Evolutionary conservation across 2,329 filamentous ascomycete genomes (phyloP).

Genomic region (Diaporthe nobilis): DNA sequence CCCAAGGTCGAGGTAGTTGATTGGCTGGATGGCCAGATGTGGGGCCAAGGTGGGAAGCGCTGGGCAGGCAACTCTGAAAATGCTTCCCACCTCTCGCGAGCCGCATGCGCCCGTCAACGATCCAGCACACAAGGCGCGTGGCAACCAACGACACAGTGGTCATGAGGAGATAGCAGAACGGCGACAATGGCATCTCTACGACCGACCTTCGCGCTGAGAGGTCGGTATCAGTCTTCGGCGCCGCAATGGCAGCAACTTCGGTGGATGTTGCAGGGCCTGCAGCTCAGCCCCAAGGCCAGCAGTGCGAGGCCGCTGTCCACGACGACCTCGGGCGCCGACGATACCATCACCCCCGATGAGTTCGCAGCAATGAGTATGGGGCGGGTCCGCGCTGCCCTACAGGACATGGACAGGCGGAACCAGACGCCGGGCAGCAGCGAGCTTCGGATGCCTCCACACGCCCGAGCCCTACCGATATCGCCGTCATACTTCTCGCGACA

Average conservation of each 20-base stretch:
- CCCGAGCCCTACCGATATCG: slow-evolving; percentile 85
- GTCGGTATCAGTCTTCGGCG: slow-evolving; percentile 39
- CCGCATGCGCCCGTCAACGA: slow-evolving; percentile 7
- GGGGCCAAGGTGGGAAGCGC: background rate
- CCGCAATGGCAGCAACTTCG: slow-evolving; percentile 43
- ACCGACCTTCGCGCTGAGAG: slow-evolving; percentile 40
- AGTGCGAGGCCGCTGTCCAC: slow-evolving; percentile 39
- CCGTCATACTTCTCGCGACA: slow-evolving; percentile 95
- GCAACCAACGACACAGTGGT: slow-evolving; percentile 34
- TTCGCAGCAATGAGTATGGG: slow-evolving; percentile 27
- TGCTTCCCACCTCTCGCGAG: slow-evolving; percentile 40
- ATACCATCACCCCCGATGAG: slow-evolving; percentile 17
- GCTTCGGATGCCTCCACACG: slow-evolving; percentile 56
- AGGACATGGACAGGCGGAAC: slow-evolving; percentile 38
- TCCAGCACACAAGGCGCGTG: slow-evolving; percentile 21
- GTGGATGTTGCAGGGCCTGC: slow-evolving; percentile 39
- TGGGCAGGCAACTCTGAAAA: slow-evolving; percentile 25
- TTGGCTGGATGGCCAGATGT: slow-evolving; percentile 6
- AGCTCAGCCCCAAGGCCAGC: slow-evolving; percentile 34
- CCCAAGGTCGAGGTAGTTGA: background rate
- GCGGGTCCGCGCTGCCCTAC: background rate
- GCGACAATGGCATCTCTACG: slow-evolving; percentile 41
- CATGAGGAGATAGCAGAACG: slow-evolving; percentile 41
- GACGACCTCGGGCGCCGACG: slow-evolving; percentile 14
- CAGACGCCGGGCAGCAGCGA: slow-evolving; percentile 50